Base-by-base conservation (phyloP, 805 yeast species). In the Saccharomycopsis capsularis region DNA sequence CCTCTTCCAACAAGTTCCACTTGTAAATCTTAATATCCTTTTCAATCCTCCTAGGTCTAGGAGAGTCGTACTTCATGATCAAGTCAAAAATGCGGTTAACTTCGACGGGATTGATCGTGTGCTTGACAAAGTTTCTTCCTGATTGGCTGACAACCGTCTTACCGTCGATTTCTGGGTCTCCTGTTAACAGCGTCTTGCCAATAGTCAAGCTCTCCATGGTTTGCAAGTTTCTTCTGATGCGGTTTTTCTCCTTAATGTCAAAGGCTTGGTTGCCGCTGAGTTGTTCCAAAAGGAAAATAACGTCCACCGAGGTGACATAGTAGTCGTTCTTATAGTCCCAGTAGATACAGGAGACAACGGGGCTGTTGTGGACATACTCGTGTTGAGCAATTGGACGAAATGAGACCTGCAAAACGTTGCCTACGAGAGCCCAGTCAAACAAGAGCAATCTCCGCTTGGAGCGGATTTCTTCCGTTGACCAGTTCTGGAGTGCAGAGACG, bases 11-110 rank as follows among this genome's bases (percentile, higher is more conserved):
- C 40, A 71, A 68, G 19, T 60, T 57, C 88, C 88, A 82, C 23
- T 68, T 67, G 57, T 82, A 77, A 3, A 82, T 85, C 59, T 82
- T 82, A 52, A 82, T 74, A 59, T 81, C 85, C 60, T 82, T 82
- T 56, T 79, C 87, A 40, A 82, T 82, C 55, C 79, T 80, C 38
- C 88, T 65, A 3, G 88, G 88, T 55, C 78, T 69, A 2, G 88
- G 88, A 48, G 70, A 70, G 25, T 74, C 75, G 68, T 75, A 81
- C 29, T 70, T 63, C 87, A 82, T 82, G 34, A 82, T 71, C 44
- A 73, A 55, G 59, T 66, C 60, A 59, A 74, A 75, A 45, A 74
- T 68, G 24, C 60, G 11, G 63, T 37, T 39, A 5, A 47, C 44
- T 18, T 45, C 47, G 13, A 32, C 32, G 4, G 54, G 48, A 43